A percentile compares a stretch with the other conserved stretches of the same genome.
Conservation (phyloP, 257 asterid genomes). For the Avicennia marina region DNA sequence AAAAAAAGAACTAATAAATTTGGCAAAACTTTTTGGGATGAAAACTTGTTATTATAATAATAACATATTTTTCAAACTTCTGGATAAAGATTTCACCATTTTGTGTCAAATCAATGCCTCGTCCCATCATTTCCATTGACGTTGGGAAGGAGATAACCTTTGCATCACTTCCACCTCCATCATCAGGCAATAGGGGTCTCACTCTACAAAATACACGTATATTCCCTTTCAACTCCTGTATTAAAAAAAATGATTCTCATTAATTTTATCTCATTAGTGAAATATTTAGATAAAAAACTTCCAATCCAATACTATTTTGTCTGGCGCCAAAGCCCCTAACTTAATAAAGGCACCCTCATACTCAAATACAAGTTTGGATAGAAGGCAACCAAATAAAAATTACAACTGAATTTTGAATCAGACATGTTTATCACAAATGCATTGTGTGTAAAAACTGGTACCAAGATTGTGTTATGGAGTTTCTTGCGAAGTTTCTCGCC, state of each 20-base stretch:
- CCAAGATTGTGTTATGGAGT: conserved; percentile 91
- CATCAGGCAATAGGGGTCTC: conserved; percentile 76
- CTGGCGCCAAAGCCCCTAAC: no score
- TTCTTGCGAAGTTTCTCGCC: conserved; percentile 86
- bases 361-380: no score
- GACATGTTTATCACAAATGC: neutral
- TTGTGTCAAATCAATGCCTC: conserved; percentile 75
- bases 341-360: no score
- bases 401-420: conserved; percentile 4
- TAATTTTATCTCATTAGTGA: no score
- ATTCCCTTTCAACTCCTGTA: conserved; percentile 91
- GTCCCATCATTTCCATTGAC: conserved; percentile 59
- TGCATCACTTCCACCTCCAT: conserved; percentile 49
- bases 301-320: no score
- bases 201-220: conserved; percentile 95
- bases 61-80: no score
- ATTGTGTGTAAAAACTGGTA: conserved; percentile 19
- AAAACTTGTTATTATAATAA: no score
- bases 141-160: conserved; percentile 75
- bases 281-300: no score
- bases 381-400: neutral
- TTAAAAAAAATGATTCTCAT: neutral
- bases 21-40: neutral
- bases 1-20: neutral
- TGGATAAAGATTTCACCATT: conserved; percentile 44